Evolutionary conservation across 768 basidiomycete species (phyloP).

Genomic region (Cystobasidium tubakii): DNA sequence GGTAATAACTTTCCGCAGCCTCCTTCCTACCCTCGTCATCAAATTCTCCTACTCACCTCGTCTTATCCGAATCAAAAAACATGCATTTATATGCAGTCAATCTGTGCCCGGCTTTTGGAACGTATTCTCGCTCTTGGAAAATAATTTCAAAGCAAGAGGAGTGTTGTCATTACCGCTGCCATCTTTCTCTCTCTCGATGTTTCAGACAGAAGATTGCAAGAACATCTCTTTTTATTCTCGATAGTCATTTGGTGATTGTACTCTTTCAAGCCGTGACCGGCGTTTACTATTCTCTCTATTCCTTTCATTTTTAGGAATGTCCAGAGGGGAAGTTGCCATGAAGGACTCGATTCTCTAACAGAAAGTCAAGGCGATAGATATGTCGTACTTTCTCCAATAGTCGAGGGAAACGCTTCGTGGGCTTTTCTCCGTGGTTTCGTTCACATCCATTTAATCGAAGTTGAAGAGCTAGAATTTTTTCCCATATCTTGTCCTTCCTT

Average conservation of each 20-base stretch:
- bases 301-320: not conserved
- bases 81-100: not conserved
- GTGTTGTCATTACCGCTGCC: constrained; percentile 1
- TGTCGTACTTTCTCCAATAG: constrained; percentile 1
- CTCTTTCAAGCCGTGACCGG: not conserved
- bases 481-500: not conserved
- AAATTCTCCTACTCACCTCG: too few species aligned
- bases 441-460: too few species aligned
- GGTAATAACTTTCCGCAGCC: too few species aligned
- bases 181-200: too few species aligned
- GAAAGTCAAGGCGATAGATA: not conserved
- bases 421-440: too few species aligned
- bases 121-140: not conserved
- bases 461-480: not conserved
- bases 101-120: not conserved
- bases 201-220: not conserved
- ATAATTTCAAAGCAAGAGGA: not conserved
- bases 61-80: not conserved
- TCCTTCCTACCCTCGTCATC: not conserved
- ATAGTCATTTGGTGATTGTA: constrained; percentile 5
- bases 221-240: not conserved
- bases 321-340: too few species aligned
- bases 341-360: too few species aligned
- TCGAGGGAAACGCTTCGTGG: too few species aligned
- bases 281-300: not conserved